Evolutionary conservation across 805 yeast genomes (phyloP), one percentile per base, ranked within the genome.

Genomic region (Cyberlindnera euphorbiiphila): DNA sequence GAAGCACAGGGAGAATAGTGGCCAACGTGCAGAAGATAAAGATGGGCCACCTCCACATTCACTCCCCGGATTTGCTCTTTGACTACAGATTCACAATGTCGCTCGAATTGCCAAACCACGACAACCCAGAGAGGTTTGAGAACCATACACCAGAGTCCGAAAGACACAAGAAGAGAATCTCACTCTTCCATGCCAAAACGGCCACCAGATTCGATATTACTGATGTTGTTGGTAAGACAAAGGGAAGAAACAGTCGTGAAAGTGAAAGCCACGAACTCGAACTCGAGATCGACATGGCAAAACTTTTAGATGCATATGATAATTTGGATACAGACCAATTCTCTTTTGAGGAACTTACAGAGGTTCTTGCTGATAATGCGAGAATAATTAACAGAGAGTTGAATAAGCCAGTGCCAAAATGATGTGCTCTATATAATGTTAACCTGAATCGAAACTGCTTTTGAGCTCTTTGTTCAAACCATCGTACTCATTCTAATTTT

Each of bases 51-150:
- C 59, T 89, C 39, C 71, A 76, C 51, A 67, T 88, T 15, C 79
- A 75, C 52, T 72, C 82, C 37, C 96, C 96, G 4, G 81, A 84
- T 46, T 76, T 84, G 22, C 69, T 78, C 60, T 81, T 79, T 55
- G 97, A 88, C 61, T 67, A 81, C 49, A 72, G 95, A 49, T 64
- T 88, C 25, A 79, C 94, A 6, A 62, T 89, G 46, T 76, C 86
- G 25, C 60, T 84, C 20, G 97, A 88, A 74, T 57, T 80, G 42
- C 96, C 96, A 1, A 73, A 75, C 17, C 71, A 74, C 23, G 78
- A 62, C 61, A 76, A 56, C 60, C 79, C 64, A 49, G 81, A 56
- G 73, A 62, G 71, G 66, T 53, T 74, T 60, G 67, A 68, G 55
- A 64, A 72, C 52, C 66, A 72, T 54, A 64, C 71, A 41, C 81